Conservation (phyloP, 148 eudicot species). For the Arctostaphylos glauca region DNA sequence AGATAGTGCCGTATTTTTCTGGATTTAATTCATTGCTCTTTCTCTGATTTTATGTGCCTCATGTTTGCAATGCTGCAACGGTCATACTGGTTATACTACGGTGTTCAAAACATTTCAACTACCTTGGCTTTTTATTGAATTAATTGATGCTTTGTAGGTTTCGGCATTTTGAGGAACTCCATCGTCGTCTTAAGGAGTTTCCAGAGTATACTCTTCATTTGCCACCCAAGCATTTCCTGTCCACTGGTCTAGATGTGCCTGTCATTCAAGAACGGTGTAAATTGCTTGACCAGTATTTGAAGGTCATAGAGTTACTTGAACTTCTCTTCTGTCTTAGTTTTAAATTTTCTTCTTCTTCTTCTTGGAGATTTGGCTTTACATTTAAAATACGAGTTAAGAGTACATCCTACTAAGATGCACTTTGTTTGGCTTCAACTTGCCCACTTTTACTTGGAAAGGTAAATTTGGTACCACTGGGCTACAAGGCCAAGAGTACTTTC, state of each 20-base stretch:
- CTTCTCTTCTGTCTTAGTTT: not conserved
- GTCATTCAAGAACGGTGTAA: constrained; percentile 90
- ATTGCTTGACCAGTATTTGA: constrained; percentile 88
- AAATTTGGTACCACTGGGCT: constrained; percentile 3
- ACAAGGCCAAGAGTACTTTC: not conserved
- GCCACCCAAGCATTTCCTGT: constrained; percentile 96
- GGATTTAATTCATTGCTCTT: not conserved
- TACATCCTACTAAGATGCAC: constrained; percentile 1
- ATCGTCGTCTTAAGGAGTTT: constrained; percentile 89
- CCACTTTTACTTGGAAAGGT: not conserved
- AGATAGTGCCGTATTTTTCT: not conserved
- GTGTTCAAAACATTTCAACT: not conserved
- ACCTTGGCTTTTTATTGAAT: constrained; percentile 12
- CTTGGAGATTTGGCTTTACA: not conserved
- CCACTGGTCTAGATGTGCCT: constrained; percentile 82
- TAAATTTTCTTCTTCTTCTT: not conserved
- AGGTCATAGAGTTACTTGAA: constrained; percentile 43
- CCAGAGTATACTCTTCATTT: constrained; percentile 86
- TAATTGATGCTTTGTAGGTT: constrained; percentile 40
- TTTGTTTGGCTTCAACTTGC: constrained; percentile 10
- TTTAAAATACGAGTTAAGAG: not conserved
- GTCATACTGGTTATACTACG: not conserved
- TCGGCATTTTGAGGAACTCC: constrained; percentile 98
- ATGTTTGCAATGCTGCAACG: not conserved
- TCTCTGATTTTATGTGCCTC: not conserved